Base-by-base conservation (phyloP, 2,329 filamentous ascomycete species). In the Erysiphe pulchra region DNA sequence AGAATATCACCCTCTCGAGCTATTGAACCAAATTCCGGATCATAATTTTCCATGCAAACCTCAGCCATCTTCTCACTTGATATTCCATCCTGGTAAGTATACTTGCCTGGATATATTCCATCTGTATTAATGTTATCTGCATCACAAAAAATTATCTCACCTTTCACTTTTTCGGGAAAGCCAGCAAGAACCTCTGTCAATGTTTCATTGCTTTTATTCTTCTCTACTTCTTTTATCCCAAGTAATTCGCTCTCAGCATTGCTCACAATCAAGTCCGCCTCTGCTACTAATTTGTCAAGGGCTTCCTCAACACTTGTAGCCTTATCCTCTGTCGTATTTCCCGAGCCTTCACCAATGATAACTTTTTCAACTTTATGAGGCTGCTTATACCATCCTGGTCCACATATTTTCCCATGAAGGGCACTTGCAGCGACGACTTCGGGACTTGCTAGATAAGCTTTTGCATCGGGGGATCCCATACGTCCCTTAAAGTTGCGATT, bases 1-100 rank as follows among this genome's bases (percentile, higher is more conserved):
- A 94, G 70, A 46, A 94, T 82, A 55, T 95, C 86, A 43, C 74
- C 75, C 0, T 71, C 57, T 51, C 70, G 70, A 41, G 80, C 77
- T 33, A 77, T 65, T 1, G 62, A 60, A 10, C 67, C 60, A 58
- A 94, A 94, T 0, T 65, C 59, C 0, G 70, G 63, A 58, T 95
- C 87, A 63, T 93, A 95, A 67, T 95, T 95, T 59, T 80, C 71
- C 85, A 95, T 94, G 61, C 80, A 86, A 0, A 86, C 85, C 52
- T 80, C 66, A 0, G 84, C 83, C 87, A 95, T 94, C 47, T 74
- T 74, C 49, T 83, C 78, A 0, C 63, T 65, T 0, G 80, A 64
- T 1, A 95, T 68, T 54, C 81, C 71, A 57, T 95, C 86, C 58
- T 92, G 83, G 62, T 95, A 95, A 0, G 86, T 94, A 60, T 83